Conservation (phyloP, 441 rosid genomes). For the Raphanus hybrid region DNA sequence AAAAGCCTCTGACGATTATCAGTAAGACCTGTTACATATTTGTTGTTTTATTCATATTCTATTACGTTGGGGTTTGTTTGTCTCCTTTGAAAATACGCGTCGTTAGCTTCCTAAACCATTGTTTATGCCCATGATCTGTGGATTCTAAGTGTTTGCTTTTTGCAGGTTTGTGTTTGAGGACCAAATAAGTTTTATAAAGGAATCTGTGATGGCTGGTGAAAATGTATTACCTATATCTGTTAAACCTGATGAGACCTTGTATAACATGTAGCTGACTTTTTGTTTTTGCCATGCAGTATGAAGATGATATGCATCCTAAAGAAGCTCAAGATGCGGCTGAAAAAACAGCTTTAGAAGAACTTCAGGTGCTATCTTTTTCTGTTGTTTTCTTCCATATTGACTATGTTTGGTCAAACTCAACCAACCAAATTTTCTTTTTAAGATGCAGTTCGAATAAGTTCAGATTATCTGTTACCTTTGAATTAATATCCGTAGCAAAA, state of each 20-base stretch:
- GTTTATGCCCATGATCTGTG: slow-evolving; percentile 16
- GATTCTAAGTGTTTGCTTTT: slow-evolving; percentile 4
- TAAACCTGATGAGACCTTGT: slow-evolving; percentile 12
- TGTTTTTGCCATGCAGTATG: slow-evolving; percentile 56
- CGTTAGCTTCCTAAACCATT: slow-evolving; percentile 1
- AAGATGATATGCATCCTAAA: slow-evolving; percentile 50
- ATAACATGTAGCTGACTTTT: slow-evolving; percentile 21
- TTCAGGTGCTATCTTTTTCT: slow-evolving; percentile 61
- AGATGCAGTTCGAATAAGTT: slow-evolving; percentile 12
- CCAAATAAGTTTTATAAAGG: slow-evolving; percentile 86
- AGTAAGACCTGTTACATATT: slow-evolving; percentile 49
- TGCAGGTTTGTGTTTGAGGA: slow-evolving; percentile 88
- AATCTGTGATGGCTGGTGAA: slow-evolving; percentile 83
- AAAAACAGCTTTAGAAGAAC: slow-evolving; percentile 77
- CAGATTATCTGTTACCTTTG: slow-evolving; percentile 12
- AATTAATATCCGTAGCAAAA: slow-evolving; percentile 5
- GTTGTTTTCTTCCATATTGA: background rate
- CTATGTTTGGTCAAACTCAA: slow-evolving; percentile 22
- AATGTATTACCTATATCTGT: slow-evolving; percentile 51
- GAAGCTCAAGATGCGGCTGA: slow-evolving; percentile 50
- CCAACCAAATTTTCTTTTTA: background rate
- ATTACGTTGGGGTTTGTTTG: slow-evolving; percentile 7
- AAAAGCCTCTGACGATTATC: slow-evolving; percentile 70
- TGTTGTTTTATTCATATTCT: background rate
- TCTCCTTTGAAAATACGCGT: slow-evolving; percentile 7